Percentiles rank a stretch among this genome's conserved stretches.
Conservation (phyloP, 805 yeast species). For the Candida vaughaniae region DNA sequence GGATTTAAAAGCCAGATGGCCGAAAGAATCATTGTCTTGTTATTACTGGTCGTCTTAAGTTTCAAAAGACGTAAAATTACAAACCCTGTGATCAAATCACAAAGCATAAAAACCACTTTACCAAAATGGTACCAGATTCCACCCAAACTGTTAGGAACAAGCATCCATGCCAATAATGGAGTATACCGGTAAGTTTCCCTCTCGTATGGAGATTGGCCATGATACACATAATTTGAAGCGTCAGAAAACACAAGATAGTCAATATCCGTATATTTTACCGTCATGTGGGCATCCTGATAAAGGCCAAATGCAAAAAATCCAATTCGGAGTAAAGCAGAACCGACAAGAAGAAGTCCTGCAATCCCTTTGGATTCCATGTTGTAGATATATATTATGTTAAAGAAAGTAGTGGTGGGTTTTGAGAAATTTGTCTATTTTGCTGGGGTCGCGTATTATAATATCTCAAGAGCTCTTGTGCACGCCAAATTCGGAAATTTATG, state of each 20-base stretch:
- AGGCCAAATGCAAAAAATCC: constrained; percentile 75
- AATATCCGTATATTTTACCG: constrained; percentile 87
- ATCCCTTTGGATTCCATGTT: no score
- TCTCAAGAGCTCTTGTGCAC: no score
- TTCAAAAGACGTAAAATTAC: constrained; percentile 43
- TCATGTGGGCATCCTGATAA: constrained; percentile 79
- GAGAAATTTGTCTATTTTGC: no score
- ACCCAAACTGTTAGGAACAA: constrained; percentile 63
- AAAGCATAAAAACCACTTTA: constrained; percentile 68
- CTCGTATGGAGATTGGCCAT: constrained; percentile 66
- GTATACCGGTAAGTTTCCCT: constrained; percentile 94
- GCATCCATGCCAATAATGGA: constrained; percentile 81
- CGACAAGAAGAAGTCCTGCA: background rate
- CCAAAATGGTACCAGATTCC: constrained; percentile 60
- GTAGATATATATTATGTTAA: no score
- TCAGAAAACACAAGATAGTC: constrained; percentile 94
- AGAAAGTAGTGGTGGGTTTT: no score
- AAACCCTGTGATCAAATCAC: constrained; percentile 81
- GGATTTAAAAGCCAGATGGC: constrained; percentile 90
- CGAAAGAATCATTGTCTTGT: constrained; percentile 39
- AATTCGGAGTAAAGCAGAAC: constrained; percentile 40
- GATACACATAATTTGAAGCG: constrained; percentile 71
- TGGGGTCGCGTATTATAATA: no score
- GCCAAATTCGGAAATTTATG: no score
- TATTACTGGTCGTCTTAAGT: constrained; percentile 21